Evolutionary conservation across 2,329 filamentous ascomycete species (phyloP).

Genomic region (Penicillium sp.): DNA sequence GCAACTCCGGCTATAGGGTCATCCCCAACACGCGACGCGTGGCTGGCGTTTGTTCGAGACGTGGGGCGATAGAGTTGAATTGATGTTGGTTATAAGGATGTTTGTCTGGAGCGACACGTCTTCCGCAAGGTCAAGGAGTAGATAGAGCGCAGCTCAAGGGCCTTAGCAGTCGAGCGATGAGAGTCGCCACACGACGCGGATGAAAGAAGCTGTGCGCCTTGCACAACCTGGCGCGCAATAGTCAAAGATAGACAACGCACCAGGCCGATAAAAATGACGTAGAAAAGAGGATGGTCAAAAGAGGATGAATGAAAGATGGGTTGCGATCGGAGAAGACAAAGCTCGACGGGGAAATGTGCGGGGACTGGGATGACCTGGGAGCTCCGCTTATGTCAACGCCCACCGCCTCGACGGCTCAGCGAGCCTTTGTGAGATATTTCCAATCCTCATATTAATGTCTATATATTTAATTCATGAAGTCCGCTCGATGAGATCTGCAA

Average conservation of each 20-base stretch:
- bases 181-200: slow-evolving; percentile 20
- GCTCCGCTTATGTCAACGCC: slow-evolving; percentile 27
- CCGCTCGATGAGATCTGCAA: background rate
- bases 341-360: slow-evolving; percentile 10
- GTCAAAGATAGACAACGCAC: slow-evolving; percentile 6
- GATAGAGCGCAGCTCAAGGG: background rate
- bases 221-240: slow-evolving; percentile 12
- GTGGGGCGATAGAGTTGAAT: background rate
- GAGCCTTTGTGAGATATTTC: background rate
- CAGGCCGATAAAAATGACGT: background rate
- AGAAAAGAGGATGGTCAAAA: background rate
- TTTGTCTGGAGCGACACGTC: background rate
- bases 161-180: slow-evolving; percentile 6
- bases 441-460: background rate
- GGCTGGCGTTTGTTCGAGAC: background rate
- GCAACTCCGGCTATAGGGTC: slow-evolving; percentile 19
- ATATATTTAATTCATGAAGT: background rate
- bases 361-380: slow-evolving; percentile 11
- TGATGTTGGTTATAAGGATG: background rate
- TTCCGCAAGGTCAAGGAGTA: background rate
- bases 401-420: background rate
- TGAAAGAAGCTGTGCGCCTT: slow-evolving; percentile 14
- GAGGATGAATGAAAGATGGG: background rate
- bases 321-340: slow-evolving; percentile 1
- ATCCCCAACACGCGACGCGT: slow-evolving; percentile 25